Evolutionary conservation across 140 eudicot genomes (phyloP).

Genomic region (Stevia rebaudiana): DNA sequence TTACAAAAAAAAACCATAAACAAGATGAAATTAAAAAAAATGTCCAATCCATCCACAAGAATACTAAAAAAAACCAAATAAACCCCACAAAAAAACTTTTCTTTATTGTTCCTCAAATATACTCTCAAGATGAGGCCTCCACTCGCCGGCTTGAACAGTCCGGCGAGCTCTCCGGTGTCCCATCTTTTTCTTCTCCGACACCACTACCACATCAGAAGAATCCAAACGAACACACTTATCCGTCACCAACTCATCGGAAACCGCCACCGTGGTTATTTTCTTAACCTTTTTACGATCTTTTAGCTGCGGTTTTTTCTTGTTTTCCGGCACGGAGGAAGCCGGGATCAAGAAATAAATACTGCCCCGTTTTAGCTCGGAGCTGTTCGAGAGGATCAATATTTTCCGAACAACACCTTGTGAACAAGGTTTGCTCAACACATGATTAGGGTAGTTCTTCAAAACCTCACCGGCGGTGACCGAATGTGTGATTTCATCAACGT

Average conservation of each 20-base stretch:
- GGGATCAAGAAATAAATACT: constrained; percentile 80
- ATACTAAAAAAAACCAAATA: constrained; percentile 10
- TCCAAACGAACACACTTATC: background rate
- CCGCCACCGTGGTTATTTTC: background rate
- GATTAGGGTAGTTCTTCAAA: constrained; percentile 76
- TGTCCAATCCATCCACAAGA: constrained; percentile 46
- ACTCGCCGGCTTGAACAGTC: constrained; percentile 39
- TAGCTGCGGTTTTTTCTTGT: constrained; percentile 27
- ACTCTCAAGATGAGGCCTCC: constrained; percentile 79
- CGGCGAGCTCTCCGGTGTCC: constrained; percentile 54
- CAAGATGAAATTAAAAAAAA: constrained; percentile 32
- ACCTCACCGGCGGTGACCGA: constrained; percentile 74
- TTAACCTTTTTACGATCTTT: constrained; percentile 30
- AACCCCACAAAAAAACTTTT: constrained; percentile 16
- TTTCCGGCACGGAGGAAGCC: constrained; percentile 53
- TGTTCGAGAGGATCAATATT: constrained; percentile 63
- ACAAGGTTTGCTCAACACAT: constrained; percentile 65
- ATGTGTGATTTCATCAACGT: constrained; percentile 73
- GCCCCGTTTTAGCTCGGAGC: constrained; percentile 78
- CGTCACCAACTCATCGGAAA: background rate
- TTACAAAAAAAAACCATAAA: constrained; percentile 36
- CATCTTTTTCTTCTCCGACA: constrained; percentile 37
- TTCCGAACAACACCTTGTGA: constrained; percentile 59
- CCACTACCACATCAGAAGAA: constrained; percentile 28
- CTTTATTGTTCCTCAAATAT: constrained; percentile 53